Base-by-base conservation (phyloP, 768 basidiomycete species). In the Neoboletus subvelutipes region DNA sequence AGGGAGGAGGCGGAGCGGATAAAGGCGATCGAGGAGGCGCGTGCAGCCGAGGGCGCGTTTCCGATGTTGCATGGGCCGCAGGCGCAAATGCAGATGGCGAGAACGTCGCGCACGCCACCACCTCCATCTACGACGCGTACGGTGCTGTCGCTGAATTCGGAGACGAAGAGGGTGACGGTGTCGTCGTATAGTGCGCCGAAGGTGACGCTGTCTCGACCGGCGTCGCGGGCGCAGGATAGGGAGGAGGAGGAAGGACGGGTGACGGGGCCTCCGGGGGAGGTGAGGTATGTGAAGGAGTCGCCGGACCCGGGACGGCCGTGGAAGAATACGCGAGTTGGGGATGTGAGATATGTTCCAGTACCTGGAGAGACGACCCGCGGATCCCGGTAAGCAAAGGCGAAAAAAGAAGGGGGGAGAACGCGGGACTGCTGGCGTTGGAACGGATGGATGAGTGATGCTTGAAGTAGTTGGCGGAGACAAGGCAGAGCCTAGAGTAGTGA, bases 41-140 rank as follows among this genome's bases (percentile, higher is more conserved):
- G 78, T 7, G 70, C 71, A 9, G 80, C 80, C 0, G 80, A 74
- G 26, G 86, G 87, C 4, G 84, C 83, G 0, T 90, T 90, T 65
- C 87, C 87, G 20, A 73, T 76, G 15, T 78, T 90, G 28, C 59
- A 52, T 39, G 62, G 64, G 8, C 42, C 42, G 17, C 59, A 60
- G 36, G 28, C 63, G n/a, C n/a, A n/a, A n/a, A 80, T 2, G 34
- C 54, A 63, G 28, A n/a, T 13, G 46, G 15, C 26, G 51, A 64
- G 55, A 42, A 20, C 61, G 36, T 56, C 60, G 41, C 45, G 61
- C 24, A 50, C 64, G 40, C 46, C 68, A 3, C 43, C 60, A n/a
- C 69, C 76, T 1, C 63, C 62, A 12, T 67, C 76, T 17, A 73
- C 78, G 47, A 76, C 79, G 1, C 83, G 83, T 58, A 85, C 81